Evolutionary conservation across 768 basidiomycete genomes (phyloP).

Genomic region (Myochromella boudieri): DNA sequence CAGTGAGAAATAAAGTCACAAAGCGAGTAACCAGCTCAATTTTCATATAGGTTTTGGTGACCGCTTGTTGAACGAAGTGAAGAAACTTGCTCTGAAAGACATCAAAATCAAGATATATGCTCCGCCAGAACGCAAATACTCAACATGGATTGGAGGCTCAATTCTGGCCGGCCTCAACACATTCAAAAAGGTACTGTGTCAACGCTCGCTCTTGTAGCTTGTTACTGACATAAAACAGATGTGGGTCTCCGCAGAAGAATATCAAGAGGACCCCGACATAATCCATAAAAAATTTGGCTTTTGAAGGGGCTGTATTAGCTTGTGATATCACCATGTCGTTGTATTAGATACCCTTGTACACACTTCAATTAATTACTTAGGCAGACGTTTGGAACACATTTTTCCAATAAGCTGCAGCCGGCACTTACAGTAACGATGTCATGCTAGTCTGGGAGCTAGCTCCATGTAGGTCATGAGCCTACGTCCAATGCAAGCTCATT

Average conservation of each 20-base stretch:
- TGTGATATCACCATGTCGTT: constrained; percentile 13
- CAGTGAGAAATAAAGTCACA: constrained; percentile 16
- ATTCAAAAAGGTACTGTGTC: constrained; percentile 85
- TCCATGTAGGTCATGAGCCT: too few relatives aligned
- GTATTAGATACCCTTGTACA: not conserved
- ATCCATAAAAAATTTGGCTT: constrained; percentile 96
- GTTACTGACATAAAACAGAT: constrained; percentile 53
- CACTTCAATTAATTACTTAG: too few relatives aligned
- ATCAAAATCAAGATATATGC: constrained; percentile 99
- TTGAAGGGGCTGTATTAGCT: constrained; percentile 32
- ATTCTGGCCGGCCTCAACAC: constrained; percentile 95
- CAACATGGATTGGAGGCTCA: constrained; percentile 96
- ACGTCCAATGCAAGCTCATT: too few relatives aligned
- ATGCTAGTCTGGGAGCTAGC: too few relatives aligned
- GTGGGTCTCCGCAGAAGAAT: constrained; percentile 99
- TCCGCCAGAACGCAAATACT: constrained; percentile 98
- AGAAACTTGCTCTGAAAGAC: constrained; percentile 92
- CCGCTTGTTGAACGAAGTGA: constrained; percentile 93
- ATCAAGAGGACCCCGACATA: constrained; percentile 98
- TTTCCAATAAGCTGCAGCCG: too few relatives aligned
- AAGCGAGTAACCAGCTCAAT: constrained; percentile 5
- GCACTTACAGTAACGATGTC: too few relatives aligned
- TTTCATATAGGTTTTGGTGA: constrained; percentile 80
- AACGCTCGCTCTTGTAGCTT: constrained; percentile 5
- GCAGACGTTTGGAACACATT: too few relatives aligned